Conservation (phyloP, 257 asterid species). For the Nyctanthes arbortristis region DNA sequence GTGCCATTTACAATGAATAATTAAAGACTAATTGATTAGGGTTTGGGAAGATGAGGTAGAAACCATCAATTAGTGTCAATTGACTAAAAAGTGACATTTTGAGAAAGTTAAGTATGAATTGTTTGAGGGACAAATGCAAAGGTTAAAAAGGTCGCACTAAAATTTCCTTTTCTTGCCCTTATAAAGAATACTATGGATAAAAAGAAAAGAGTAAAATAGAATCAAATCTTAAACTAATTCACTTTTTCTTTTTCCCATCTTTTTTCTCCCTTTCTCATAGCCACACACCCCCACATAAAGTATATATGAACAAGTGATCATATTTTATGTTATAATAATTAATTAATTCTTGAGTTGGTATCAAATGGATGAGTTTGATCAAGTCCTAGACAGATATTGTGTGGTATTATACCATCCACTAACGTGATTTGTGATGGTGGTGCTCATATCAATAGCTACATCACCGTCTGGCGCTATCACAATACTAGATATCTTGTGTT, state of each 20-base stretch:
- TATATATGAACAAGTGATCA: too few relatives aligned
- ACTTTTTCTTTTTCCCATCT: constrained; percentile 41
- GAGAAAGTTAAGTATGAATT: constrained; percentile 48
- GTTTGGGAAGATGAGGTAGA: constrained; percentile 23
- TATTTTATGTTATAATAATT: too few relatives aligned
- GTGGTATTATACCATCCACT: too few relatives aligned
- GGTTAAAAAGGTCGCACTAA: constrained; percentile 68
- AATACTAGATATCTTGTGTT: too few relatives aligned
- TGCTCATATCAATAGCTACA: too few relatives aligned
- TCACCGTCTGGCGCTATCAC: too few relatives aligned
- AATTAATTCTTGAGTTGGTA: too few relatives aligned
- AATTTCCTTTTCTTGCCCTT: constrained; percentile 49
- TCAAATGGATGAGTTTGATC: too few relatives aligned
- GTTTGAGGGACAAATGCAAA: constrained; percentile 61
- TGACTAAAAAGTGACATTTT: constrained; percentile 29
- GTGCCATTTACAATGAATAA: background rate
- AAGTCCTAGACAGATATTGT: too few relatives aligned
- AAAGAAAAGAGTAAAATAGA: constrained; percentile 47
- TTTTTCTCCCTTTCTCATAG: too few relatives aligned
- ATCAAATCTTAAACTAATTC: constrained; percentile 41
- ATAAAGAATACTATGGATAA: constrained; percentile 32
- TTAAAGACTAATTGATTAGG: background rate
- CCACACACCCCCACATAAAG: too few relatives aligned
- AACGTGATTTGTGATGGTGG: too few relatives aligned
- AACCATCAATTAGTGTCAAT: constrained; percentile 10